Evolutionary conservation across 148 eudicot species (phyloP).

Genomic region (Spergularia marina): DNA sequence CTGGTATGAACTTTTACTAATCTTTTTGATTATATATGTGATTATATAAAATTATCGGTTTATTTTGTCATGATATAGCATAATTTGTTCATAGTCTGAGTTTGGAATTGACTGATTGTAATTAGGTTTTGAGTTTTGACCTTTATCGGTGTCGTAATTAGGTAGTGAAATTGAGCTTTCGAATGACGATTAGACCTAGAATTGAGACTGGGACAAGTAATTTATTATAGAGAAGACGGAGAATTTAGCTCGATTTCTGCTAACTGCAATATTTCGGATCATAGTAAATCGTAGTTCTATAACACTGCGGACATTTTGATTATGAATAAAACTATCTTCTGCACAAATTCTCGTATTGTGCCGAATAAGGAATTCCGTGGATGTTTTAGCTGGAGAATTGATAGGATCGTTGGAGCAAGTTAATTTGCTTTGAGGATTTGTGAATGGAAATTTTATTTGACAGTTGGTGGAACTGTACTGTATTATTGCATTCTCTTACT

Average conservation of each 20-base stretch:
- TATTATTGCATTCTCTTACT: background rate
- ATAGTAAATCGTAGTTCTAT: background rate
- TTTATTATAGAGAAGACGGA: background rate
- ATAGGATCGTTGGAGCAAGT: background rate
- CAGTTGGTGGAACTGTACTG: background rate
- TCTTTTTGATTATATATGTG: background rate
- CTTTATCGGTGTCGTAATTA: too few species aligned
- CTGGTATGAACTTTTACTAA: conserved; percentile 21
- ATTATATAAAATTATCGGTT: background rate
- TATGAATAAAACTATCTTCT: background rate
- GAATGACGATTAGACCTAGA: background rate
- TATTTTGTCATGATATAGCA: background rate
- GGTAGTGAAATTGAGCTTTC: background rate
- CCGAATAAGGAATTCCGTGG: background rate
- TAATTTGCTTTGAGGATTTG: background rate
- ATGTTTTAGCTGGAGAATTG: background rate
- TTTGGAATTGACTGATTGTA: background rate
- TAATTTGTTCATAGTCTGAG: background rate
- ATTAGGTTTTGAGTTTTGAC: background rate
- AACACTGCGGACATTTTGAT: background rate
- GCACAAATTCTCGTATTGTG: background rate
- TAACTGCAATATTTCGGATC: background rate
- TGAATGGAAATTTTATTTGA: background rate
- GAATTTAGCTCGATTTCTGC: background rate
- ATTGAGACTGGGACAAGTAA: background rate